A percentile compares a stretch with the other conserved stretches of the same genome.
Conservation (phyloP, 768 basidiomycete genomes). For the Psilocybe subaeruginosa region DNA sequence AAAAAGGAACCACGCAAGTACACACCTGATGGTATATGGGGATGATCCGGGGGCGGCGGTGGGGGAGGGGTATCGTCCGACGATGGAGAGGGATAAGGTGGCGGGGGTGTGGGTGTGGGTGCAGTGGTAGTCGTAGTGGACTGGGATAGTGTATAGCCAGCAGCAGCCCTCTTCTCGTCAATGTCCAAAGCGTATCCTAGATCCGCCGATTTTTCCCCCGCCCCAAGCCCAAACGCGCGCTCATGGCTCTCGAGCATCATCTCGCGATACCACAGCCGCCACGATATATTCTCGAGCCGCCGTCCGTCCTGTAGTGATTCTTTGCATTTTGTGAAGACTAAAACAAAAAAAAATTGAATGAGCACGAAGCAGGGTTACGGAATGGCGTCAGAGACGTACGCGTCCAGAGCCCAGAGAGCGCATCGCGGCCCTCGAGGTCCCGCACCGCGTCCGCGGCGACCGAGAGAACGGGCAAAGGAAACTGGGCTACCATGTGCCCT, state of each 20-base stretch:
- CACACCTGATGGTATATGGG: conserved; percentile 5
- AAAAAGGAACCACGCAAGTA: neutral
- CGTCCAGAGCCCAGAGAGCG: conserved; percentile 69
- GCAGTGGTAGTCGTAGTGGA: neutral
- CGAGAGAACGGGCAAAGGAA: conserved; percentile 69
- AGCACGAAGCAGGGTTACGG: conserved; percentile 1
- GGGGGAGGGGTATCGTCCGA: neutral
- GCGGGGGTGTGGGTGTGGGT: neutral
- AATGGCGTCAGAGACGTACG: conserved; percentile 42
- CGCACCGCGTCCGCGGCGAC: conserved; percentile 67
- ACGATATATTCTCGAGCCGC: conserved; percentile 85
- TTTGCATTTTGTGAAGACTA: conserved; percentile 88
- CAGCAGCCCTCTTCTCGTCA: conserved; percentile 1
- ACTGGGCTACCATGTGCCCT: conserved; percentile 24
- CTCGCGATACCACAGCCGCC: conserved; percentile 82
- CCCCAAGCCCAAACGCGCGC: conserved; percentile 12
- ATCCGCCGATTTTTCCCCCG: conserved; percentile 1
- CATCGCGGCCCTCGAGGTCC: conserved; percentile 70
- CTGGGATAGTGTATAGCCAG: neutral
- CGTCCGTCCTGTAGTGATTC: conserved; percentile 78
- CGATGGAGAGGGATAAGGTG: neutral
- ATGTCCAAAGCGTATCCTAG: neutral
- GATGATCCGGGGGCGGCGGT: neutral
- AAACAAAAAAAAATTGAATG: neutral
- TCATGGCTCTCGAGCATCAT: conserved; percentile 42